Evolutionary conservation across 2,329 filamentous ascomycete species (phyloP).

Genomic region (Thielaviopsis populi): DNA sequence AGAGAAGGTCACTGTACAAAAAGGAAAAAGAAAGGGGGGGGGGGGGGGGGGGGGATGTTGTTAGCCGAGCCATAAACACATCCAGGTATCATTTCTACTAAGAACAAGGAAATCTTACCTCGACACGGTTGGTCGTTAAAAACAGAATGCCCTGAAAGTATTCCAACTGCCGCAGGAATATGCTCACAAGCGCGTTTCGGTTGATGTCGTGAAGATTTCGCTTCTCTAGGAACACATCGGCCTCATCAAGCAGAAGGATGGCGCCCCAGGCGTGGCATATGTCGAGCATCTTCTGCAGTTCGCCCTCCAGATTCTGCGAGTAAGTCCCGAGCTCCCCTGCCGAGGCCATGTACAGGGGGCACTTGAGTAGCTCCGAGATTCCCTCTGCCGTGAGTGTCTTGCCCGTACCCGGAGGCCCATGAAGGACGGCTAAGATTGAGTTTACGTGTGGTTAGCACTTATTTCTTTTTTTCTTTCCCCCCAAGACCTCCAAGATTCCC

Average conservation of each 20-base stretch:
- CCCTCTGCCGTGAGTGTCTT: conserved; percentile 77
- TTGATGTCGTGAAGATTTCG: conserved; percentile 31
- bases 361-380: conserved; percentile 44
- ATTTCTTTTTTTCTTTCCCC: neutral
- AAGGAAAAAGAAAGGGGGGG: too few species aligned
- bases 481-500: conserved; percentile 26
- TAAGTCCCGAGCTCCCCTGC: conserved; percentile 73
- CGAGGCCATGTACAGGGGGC: conserved; percentile 69
- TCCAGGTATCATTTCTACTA: neutral
- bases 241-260: conserved; percentile 37
- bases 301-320: conserved; percentile 54
- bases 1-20: too few species aligned
- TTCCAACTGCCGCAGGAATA: conserved; percentile 33
- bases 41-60: too few species aligned
- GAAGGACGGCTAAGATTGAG: neutral
- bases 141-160: conserved; percentile 33
- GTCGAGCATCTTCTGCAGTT: conserved; percentile 49
- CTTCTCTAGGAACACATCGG: conserved; percentile 37
- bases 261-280: conserved; percentile 36
- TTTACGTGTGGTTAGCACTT: neutral
- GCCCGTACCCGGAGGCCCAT: conserved; percentile 64
- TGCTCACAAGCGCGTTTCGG: conserved; percentile 35
- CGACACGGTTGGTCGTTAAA: conserved; percentile 27
- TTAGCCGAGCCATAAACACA: neutral
- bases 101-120: neutral